These are phyloP conservation scores for Komagataella kurtzmanii DNA, from an alignment of 805 yeast genomes.

Conservation along the genomic window DNA sequence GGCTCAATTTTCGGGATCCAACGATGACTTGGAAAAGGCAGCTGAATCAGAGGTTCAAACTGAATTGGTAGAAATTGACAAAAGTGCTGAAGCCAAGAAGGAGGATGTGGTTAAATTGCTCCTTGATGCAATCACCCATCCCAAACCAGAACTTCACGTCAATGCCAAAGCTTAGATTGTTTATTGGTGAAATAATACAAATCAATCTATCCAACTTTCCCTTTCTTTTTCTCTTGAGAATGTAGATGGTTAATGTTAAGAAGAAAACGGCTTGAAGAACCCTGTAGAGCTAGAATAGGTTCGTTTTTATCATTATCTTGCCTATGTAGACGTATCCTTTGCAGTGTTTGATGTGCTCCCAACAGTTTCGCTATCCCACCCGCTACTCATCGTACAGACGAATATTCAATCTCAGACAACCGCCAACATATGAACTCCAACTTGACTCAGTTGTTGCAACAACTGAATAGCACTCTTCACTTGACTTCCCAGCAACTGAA, in stretches of 20 bases:
- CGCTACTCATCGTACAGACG: too few relatives aligned
- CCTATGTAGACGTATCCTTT: neutral
- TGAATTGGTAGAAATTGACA: constrained; percentile 35
- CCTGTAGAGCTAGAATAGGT: neutral
- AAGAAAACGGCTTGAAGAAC: neutral
- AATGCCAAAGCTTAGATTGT: constrained; percentile 32
- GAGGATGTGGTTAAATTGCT: constrained; percentile 58
- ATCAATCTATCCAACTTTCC: neutral
- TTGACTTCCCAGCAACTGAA: neutral
- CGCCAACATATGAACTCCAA: neutral
- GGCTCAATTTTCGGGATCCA: constrained; percentile 53
- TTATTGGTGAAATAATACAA: neutral
- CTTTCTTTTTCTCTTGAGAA: neutral
- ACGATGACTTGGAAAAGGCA: constrained; percentile 23
- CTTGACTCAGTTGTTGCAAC: neutral
- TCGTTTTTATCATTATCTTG: neutral
- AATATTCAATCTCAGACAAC: neutral
- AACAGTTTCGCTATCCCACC: neutral
- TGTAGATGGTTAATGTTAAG: neutral
- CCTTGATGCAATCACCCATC: constrained; percentile 65
- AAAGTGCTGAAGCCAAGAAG: constrained; percentile 50
- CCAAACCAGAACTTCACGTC: constrained; percentile 73
- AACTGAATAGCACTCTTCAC: neutral
- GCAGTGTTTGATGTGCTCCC: neutral
- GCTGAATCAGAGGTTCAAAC: constrained; percentile 4